Conservation (phyloP, 2,329 filamentous ascomycete genomes). For the Nothomitra cinnamomea region DNA sequence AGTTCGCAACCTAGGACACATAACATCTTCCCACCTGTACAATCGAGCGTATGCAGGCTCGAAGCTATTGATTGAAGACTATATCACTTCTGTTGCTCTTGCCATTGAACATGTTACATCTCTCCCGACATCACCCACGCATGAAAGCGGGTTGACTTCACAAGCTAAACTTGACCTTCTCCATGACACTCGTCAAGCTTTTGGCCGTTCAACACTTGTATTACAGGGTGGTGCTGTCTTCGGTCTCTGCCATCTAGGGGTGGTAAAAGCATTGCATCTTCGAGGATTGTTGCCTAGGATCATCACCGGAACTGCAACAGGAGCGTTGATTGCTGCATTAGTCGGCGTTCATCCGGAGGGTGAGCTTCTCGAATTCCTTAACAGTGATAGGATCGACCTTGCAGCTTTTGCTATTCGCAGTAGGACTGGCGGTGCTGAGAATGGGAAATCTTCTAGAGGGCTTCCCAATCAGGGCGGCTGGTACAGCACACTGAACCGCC, state of each 20-base stretch:
- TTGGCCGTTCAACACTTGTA: conserved; percentile 71
- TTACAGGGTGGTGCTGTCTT: conserved; percentile 85
- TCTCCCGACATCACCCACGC: conserved; percentile 39
- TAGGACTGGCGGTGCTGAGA: conserved; percentile 13
- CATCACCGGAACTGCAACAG: conserved; percentile 80
- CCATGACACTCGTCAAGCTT: conserved; percentile 74
- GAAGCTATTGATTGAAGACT: conserved; percentile 81
- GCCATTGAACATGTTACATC: conserved; percentile 60
- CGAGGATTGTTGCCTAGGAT: conserved; percentile 72
- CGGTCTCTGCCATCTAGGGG: conserved; percentile 75
- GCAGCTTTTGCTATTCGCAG: conserved; percentile 48
- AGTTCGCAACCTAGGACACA: conserved; percentile 79
- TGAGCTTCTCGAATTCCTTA: conserved; percentile 60
- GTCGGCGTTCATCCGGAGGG: conserved; percentile 78
- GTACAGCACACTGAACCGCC: conserved; percentile 42
- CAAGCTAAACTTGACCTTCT: conserved; percentile 74
- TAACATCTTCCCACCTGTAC: conserved; percentile 65
- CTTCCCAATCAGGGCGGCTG: conserved; percentile 20
- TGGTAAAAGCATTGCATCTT: conserved; percentile 73
- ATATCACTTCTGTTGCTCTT: conserved; percentile 68
- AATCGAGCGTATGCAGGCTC: conserved; percentile 76
- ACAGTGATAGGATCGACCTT: conserved; percentile 66
- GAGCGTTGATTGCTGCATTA: conserved; percentile 74
- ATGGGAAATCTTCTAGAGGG: conserved; percentile 15
- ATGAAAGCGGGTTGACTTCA: conserved; percentile 39